Conservation (phyloP, 345 rosid genomes). For the Gossypium ekmanianum region DNA sequence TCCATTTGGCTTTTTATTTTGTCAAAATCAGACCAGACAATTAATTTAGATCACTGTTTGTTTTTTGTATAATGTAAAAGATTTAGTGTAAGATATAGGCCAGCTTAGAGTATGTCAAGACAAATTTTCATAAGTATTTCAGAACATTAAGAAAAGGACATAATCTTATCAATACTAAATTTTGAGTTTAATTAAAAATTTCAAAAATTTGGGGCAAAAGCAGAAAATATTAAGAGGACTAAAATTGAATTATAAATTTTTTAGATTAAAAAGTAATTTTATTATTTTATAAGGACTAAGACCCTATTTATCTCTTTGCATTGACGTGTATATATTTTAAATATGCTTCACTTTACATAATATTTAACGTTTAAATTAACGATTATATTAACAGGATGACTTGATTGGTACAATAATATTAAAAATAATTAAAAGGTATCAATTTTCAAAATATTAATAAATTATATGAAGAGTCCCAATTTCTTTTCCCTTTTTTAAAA, state of each 20-base stretch:
- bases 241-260: too few species aligned
- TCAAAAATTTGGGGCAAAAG: too few species aligned
- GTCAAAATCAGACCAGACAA: neutral
- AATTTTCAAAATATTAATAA: neutral
- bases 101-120: neutral
- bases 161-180: too few species aligned
- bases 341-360: too few species aligned
- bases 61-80: neutral
- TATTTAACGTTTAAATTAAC: too few species aligned
- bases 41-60: neutral
- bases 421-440: neutral
- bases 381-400: rapidly evolving
- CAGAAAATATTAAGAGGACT: too few species aligned
- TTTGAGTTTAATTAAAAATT: too few species aligned
- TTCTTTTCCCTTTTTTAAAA: neutral
- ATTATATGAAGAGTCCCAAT: neutral
- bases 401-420: neutral
- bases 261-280: too few species aligned
- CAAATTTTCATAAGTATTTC: neutral
- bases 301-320: too few species aligned
- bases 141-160: neutral
- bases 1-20: neutral
- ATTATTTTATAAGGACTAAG: too few species aligned
- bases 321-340: too few species aligned
- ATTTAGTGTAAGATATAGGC: neutral